Evolutionary conservation across 1,139 yeast species (phyloP).

Genomic region (Pichia sp.): DNA sequence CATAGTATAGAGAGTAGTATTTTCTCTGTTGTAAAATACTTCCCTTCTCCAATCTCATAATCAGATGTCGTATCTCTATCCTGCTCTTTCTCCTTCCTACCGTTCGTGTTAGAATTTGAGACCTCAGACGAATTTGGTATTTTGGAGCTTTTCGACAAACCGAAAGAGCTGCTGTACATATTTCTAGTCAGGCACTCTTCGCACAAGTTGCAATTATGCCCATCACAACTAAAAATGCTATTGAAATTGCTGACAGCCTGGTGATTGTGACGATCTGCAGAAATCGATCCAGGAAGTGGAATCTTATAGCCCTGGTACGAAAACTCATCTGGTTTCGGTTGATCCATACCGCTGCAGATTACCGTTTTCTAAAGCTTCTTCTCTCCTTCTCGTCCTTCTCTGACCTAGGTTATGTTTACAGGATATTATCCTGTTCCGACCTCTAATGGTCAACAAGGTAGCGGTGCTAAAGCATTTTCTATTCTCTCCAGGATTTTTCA

Average conservation of each 20-base stretch:
- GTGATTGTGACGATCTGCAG: neutral
- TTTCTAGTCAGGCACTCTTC: slow-evolving; percentile 6
- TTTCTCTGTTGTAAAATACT: neutral
- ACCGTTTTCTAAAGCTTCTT: neutral
- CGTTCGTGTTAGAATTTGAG: neutral
- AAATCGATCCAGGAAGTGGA: slow-evolving; percentile 1
- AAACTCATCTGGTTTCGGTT: neutral
- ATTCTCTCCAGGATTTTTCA: neutral
- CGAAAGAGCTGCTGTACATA: neutral
- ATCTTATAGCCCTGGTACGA: neutral
- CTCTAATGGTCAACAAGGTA: too few species aligned
- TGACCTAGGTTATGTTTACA: too few species aligned
- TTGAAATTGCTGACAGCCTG: neutral
- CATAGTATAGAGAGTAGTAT: slow-evolving; percentile 2
- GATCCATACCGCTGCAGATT: neutral
- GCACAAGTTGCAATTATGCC: slow-evolving; percentile 1
- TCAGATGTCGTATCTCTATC: neutral
- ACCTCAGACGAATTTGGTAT: too few species aligned
- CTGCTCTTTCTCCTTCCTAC: neutral
- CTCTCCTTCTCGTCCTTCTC: too few species aligned
- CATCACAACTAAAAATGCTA: slow-evolving; percentile 1
- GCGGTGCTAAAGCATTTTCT: too few species aligned
- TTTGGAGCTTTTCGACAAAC: neutral
- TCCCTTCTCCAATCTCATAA: neutral
- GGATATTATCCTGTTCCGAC: too few species aligned